A percentile compares a stretch with the other conserved stretches of the same genome.
Evolutionary conservation across 1,139 yeast genomes (phyloP).

Genomic region (Pichia sp.): DNA sequence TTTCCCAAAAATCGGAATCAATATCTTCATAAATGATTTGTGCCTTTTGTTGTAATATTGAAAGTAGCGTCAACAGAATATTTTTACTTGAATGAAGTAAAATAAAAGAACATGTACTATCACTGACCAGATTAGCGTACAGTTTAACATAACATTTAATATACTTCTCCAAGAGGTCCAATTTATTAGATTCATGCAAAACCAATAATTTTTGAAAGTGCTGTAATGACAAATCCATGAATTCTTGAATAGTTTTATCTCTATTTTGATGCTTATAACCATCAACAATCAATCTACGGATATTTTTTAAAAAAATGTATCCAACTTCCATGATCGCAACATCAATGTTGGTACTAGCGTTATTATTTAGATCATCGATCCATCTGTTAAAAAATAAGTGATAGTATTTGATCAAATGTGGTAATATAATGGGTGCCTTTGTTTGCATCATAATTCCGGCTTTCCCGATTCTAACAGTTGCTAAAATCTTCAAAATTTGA

Average conservation of each 20-base stretch:
- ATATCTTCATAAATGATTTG: slow-evolving; percentile 39
- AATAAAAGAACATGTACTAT: slow-evolving; percentile 66
- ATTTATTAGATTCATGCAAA: slow-evolving; percentile 45
- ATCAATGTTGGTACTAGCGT: slow-evolving; percentile 28
- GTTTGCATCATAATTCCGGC: slow-evolving; percentile 73
- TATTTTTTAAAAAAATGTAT: slow-evolving; percentile 65
- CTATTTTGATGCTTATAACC: slow-evolving; percentile 68
- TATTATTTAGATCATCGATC: slow-evolving; percentile 32
- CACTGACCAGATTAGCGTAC: slow-evolving; percentile 48
- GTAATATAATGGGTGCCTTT: slow-evolving; percentile 57
- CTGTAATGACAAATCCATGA: slow-evolving; percentile 48
- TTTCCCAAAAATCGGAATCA: slow-evolving; percentile 60
- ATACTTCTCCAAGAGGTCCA: slow-evolving; percentile 61
- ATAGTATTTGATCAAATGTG: slow-evolving; percentile 55
- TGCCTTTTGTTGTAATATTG: slow-evolving; percentile 59
- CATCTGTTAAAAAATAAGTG: slow-evolving; percentile 54
- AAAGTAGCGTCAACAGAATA: slow-evolving; percentile 52
- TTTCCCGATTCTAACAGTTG: slow-evolving; percentile 76
- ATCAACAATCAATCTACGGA: slow-evolving; percentile 68
- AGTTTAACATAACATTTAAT: slow-evolving; percentile 72
- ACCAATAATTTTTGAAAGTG: slow-evolving; percentile 55
- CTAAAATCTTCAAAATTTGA: slow-evolving; percentile 67
- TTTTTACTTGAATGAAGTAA: slow-evolving; percentile 59
- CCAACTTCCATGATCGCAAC: slow-evolving; percentile 59
- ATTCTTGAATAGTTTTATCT: slow-evolving; percentile 51